Evolutionary conservation across 108 stramenopile genomes (phyloP).

Genomic region (Fragilariopsis cylindrus): DNA sequence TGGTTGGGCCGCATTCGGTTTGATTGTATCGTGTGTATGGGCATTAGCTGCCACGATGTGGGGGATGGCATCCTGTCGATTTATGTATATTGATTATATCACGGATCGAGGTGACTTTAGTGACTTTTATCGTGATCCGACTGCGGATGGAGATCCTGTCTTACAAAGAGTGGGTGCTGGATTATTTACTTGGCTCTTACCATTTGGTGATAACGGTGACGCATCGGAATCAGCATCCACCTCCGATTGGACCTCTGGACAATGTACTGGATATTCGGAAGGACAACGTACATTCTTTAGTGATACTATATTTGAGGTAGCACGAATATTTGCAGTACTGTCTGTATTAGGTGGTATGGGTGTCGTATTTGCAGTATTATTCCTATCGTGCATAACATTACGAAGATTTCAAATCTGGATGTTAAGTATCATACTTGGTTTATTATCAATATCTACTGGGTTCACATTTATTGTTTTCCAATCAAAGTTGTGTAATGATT

Average conservation of each 20-base stretch:
- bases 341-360: slow-evolving; percentile 27
- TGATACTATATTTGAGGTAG: slow-evolving; percentile 36
- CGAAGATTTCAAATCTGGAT: slow-evolving; percentile 36
- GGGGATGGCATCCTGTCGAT: slow-evolving; percentile 36
- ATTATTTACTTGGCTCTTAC: slow-evolving; percentile 41
- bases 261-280: slow-evolving; percentile 33
- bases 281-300: slow-evolving; percentile 22
- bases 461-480: slow-evolving; percentile 28
- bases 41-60: slow-evolving; percentile 36
- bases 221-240: neutral
- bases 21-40: slow-evolving; percentile 25
- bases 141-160: slow-evolving; percentile 24
- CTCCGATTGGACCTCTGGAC: slow-evolving; percentile 32
- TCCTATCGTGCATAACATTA: slow-evolving; percentile 38
- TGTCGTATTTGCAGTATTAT: slow-evolving; percentile 24
- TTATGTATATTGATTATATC: slow-evolving; percentile 32
- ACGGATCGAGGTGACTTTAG: slow-evolving; percentile 38
- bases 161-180: slow-evolving; percentile 30
- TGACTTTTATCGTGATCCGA: slow-evolving; percentile 36
- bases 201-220: slow-evolving; percentile 15
- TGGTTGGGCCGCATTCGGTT: slow-evolving; percentile 29
- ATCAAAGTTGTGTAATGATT: slow-evolving; percentile 18
- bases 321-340: slow-evolving; percentile 34
- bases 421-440: slow-evolving; percentile 12
- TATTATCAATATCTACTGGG: slow-evolving; percentile 17